Evolutionary conservation across 202 grass and related monocot genomes (phyloP).

Genomic region (Cymbopogon flexuosus): DNA sequence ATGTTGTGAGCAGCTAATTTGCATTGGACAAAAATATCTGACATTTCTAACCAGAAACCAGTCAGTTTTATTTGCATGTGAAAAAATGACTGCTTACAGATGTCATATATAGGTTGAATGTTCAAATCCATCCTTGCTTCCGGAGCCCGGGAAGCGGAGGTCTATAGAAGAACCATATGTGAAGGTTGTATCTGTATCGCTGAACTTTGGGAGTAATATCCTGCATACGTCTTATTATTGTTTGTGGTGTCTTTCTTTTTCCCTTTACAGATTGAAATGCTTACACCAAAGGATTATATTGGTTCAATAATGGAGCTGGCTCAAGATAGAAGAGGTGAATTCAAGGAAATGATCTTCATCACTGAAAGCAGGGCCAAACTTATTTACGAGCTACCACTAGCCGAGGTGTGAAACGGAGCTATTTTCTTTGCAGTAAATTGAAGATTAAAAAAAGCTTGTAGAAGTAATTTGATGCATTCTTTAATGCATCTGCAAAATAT

Average conservation of each 20-base stretch:
- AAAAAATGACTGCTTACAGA: slow-evolving; percentile 28
- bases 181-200: slow-evolving; percentile 53
- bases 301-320: slow-evolving; percentile 93
- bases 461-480: slow-evolving; percentile 12
- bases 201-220: slow-evolving; percentile 21
- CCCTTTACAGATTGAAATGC: slow-evolving; percentile 66
- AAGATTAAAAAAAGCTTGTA: neutral
- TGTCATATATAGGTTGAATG: slow-evolving; percentile 65
- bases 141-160: slow-evolving; percentile 71
- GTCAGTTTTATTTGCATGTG: slow-evolving; percentile 35
- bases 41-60: neutral
- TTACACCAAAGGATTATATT: slow-evolving; percentile 96
- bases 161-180: slow-evolving; percentile 95
- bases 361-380: slow-evolving; percentile 84
- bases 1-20: neutral
- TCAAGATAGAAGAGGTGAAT: slow-evolving; percentile 97
- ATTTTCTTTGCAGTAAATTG: slow-evolving; percentile 21
- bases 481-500: slow-evolving; percentile 4
- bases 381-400: slow-evolving; percentile 85
- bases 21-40: neutral
- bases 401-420: slow-evolving; percentile 66
- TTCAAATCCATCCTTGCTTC: slow-evolving; percentile 95
- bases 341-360: slow-evolving; percentile 96
- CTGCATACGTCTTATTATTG: slow-evolving; percentile 19
- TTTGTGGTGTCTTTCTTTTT: slow-evolving; percentile 11